Conservation (phyloP, 805 yeast species). For the Lipomyces orientalis region DNA sequence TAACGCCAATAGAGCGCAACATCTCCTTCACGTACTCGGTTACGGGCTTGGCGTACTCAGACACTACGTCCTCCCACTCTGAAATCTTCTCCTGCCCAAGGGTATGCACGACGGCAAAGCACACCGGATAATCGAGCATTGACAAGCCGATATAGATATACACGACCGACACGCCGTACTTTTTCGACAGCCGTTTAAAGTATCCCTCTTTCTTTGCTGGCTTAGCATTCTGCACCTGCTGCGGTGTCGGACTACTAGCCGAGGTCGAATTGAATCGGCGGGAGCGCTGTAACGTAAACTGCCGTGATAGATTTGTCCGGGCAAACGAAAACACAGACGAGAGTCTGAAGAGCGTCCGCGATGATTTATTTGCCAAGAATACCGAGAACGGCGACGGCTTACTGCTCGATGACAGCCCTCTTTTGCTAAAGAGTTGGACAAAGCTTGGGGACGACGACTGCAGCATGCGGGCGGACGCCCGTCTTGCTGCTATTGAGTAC, state of each 20-base stretch:
- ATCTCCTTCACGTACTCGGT: slow-evolving; percentile 13
- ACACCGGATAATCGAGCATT: slow-evolving; percentile 78
- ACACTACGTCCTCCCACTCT: slow-evolving; percentile 58
- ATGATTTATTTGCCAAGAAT: neutral
- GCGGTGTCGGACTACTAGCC: neutral
- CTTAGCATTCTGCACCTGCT: slow-evolving; percentile 9
- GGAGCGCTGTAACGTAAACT: neutral
- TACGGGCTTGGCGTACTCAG: slow-evolving; percentile 22
- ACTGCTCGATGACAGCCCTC: neutral
- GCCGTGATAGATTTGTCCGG: neutral
- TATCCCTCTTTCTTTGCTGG: slow-evolving; percentile 21
- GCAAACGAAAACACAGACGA: neutral
- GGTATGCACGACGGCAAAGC: slow-evolving; percentile 81
- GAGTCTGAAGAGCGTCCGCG: slow-evolving; percentile 3
- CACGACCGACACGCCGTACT: slow-evolving; percentile 90
- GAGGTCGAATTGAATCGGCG: slow-evolving; percentile 19
- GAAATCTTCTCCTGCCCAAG: slow-evolving; percentile 83
- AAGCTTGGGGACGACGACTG: neutral
- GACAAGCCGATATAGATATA: slow-evolving; percentile 82
- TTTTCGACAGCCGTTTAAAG: slow-evolving; percentile 68
- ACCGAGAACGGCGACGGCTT: neutral
- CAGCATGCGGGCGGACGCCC: neutral
- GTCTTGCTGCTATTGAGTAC: neutral
- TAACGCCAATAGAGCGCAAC: slow-evolving; percentile 13
- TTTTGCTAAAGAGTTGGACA: neutral